phyloP scores from a whole-genome alignment of 345 rosid species.

The Ceriops tagal region DNA sequence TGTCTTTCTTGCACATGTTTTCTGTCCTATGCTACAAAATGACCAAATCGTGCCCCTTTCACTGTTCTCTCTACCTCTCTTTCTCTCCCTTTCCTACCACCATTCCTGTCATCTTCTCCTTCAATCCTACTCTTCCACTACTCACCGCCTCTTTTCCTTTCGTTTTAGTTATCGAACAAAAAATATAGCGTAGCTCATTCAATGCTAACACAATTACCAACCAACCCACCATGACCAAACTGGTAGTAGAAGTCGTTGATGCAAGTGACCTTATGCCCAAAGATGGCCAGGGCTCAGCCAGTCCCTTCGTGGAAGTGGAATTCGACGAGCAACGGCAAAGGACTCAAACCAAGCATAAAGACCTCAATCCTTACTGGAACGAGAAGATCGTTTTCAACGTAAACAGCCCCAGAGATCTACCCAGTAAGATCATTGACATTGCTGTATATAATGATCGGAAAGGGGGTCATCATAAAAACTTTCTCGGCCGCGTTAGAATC shows the following conservation, averaged over 20 bases:
- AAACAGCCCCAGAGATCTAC: conserved; percentile 38
- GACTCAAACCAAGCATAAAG: conserved; percentile 59
- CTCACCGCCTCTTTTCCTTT: conserved; percentile 10
- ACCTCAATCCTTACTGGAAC: conserved; percentile 76
- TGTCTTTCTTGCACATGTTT: conserved; percentile 17
- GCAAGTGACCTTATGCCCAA: conserved; percentile 81
- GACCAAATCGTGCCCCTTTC: conserved; percentile 18
- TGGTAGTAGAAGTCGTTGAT: conserved; percentile 67
- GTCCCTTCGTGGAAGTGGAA: conserved; percentile 64
- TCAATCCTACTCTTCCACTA: conserved; percentile 19
- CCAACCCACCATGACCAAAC: conserved; percentile 48
- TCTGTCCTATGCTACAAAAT: conserved; percentile 31
- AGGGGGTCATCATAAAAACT: conserved; percentile 46
- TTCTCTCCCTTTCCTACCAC: conserved; percentile 4
- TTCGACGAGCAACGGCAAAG: conserved; percentile 54
- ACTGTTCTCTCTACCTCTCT: not conserved
- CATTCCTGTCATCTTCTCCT: conserved; percentile 28
- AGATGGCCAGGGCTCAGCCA: conserved; percentile 80
- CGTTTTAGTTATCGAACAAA: not conserved
- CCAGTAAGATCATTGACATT: conserved; percentile 46
- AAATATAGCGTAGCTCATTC: not conserved
- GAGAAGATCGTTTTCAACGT: conserved; percentile 58
- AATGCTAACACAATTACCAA: not conserved
- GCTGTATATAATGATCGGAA: conserved; percentile 52
- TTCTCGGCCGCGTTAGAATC: conserved; percentile 79